phyloP scores from a whole-genome alignment of 352 stramenopile species.

The Pythium apleroticum region DNA sequence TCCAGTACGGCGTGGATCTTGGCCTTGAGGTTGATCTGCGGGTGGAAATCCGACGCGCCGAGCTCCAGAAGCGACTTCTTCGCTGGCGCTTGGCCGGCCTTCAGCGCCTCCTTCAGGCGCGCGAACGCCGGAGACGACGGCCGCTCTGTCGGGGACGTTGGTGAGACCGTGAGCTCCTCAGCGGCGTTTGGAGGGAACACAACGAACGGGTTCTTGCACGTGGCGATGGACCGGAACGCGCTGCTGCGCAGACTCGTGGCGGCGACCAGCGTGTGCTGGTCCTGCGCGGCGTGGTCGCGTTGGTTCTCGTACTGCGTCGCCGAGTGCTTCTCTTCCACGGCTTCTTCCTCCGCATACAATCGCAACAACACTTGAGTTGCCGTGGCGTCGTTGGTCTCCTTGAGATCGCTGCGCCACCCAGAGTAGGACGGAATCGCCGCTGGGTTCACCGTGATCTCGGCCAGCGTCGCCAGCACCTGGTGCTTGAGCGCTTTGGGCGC shows the following conservation, averaged over 20 bases:
- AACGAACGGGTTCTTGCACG: slow-evolving; percentile 44
- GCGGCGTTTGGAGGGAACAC: slow-evolving; percentile 27
- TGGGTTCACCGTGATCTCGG: slow-evolving; percentile 73
- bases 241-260: slow-evolving; percentile 37
- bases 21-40: slow-evolving; percentile 59
- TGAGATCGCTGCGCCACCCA: slow-evolving; percentile 52
- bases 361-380: slow-evolving; percentile 63
- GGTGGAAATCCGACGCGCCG: slow-evolving; percentile 35
- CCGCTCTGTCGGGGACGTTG: slow-evolving; percentile 22
- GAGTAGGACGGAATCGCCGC: slow-evolving; percentile 66
- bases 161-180: slow-evolving; percentile 15
- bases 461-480: slow-evolving; percentile 59
- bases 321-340: slow-evolving; percentile 32
- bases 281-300: not conserved
- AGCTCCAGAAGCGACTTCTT: slow-evolving; percentile 35
- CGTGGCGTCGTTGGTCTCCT: slow-evolving; percentile 46
- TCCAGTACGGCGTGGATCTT: slow-evolving; percentile 71
- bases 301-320: not conserved
- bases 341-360: slow-evolving; percentile 69
- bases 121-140: slow-evolving; percentile 67
- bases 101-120: slow-evolving; percentile 66
- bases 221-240: slow-evolving; percentile 52
- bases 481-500: slow-evolving; percentile 57
- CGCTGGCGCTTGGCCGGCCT: slow-evolving; percentile 39
- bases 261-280: slow-evolving; percentile 22